Base-by-base conservation (phyloP, 1,284 basidiomycete genomes). In the Sanguinoderma infundibulare region DNA sequence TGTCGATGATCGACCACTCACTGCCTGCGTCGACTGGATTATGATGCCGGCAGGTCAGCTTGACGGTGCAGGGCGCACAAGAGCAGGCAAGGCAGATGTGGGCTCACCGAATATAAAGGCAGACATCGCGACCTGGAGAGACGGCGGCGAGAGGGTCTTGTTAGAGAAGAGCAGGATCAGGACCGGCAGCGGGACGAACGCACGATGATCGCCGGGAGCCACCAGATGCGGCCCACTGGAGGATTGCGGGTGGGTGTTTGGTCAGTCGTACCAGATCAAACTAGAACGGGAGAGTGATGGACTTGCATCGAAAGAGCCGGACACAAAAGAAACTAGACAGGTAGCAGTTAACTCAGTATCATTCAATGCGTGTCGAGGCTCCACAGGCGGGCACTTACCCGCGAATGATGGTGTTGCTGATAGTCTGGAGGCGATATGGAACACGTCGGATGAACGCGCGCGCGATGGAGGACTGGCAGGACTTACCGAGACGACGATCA, bases 401-500 rank as follows among this genome's bases (percentile, higher is more conserved):
- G 24, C 69, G 63, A 2, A 70, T 66, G 32, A 70, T 67, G n/a
- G 52, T 61, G 46, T 70, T 70, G 52, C 67, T 70, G 30, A 62
- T 14, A 22, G 66, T 70, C 69, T 70, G 39, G 14, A 40, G 8
- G 22, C 3, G n/a, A n/a, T n/a, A n/a, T n/a, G n/a, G n/a, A n/a
- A n/a, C 4, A 53, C 8, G 22, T 9, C 36, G 20, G n/a, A 2
- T 5, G 47, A 46, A 9, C 26, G 9, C 0, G 40, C 30, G 22
- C 5, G 5, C 46, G 3, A 38, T 15, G 14, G 8, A 30, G n/a
- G 12, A 10, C 3, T 14, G 7, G 26, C 2, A 35, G 8, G 0
- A 61, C 69, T 39, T 10, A 67, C 69, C 36, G 67, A 65, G 6
- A 69, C 59, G 17, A 70, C 62, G 53, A 70, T 67, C 69, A 70